These are phyloP conservation scores for Pichia pseudocactophila DNA, from an alignment of 805 yeast species.

Conservation along the genomic window DNA sequence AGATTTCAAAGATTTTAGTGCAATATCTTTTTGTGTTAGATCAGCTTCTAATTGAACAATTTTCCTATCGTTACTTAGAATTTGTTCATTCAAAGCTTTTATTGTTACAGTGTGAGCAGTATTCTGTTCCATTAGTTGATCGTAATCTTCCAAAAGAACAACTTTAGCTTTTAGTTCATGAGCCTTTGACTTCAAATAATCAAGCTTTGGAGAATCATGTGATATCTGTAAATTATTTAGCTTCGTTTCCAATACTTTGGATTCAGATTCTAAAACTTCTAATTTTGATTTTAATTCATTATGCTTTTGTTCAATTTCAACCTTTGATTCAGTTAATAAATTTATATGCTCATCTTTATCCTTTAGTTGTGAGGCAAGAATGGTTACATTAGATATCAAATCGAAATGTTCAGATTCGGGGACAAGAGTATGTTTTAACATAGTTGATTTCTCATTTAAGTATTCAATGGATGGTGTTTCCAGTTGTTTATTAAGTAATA, in stretches of 20 bases:
- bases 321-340: not conserved
- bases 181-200: slow-evolving; percentile 8
- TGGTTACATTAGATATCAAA: not conserved
- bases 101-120: not conserved
- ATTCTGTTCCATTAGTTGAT: slow-evolving; percentile 13
- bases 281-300: slow-evolving; percentile 3
- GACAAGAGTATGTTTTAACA: slow-evolving; percentile 16
- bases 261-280: slow-evolving; percentile 1
- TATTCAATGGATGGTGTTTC: slow-evolving; percentile 18
- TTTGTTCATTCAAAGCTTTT: not conserved
- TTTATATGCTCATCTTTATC: slow-evolving; percentile 2
- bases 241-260: slow-evolving; percentile 4
- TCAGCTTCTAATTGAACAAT: not conserved
- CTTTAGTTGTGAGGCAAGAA: slow-evolving; percentile 1
- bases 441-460: slow-evolving; percentile 13
- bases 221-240: slow-evolving; percentile 6
- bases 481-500: not conserved
- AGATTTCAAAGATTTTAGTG: not conserved
- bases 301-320: slow-evolving; percentile 1
- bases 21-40: not conserved
- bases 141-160: slow-evolving; percentile 20
- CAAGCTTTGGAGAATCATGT: slow-evolving; percentile 11
- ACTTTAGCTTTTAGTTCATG: slow-evolving; percentile 2
- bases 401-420: slow-evolving; percentile 12
- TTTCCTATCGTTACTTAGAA: not conserved